phyloP scores from a whole-genome alignment of 306 rosid species.

The Cucumis sativus region DNA sequence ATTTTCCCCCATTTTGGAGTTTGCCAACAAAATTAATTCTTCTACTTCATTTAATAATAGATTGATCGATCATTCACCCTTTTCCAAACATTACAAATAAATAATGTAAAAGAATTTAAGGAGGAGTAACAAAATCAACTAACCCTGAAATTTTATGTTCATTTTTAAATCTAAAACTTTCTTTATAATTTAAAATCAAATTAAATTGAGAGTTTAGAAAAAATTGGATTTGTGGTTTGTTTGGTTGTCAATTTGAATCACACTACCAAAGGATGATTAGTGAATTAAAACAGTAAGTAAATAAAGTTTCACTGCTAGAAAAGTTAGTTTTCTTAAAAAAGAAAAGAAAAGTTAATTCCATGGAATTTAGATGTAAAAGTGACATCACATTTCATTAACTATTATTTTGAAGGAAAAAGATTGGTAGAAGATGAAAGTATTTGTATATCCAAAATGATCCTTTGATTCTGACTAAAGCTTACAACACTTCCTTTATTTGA shows the following conservation, averaged over 20 bases:
- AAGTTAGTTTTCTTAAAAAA: not conserved
- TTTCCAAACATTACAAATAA: not conserved
- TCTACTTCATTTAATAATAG: not conserved
- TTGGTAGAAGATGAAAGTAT: constrained; percentile 3
- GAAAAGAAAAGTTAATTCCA: no score
- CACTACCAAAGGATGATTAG: not conserved
- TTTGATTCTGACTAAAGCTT: constrained; percentile 17
- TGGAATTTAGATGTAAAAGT: not conserved
- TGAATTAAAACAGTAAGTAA: not conserved
- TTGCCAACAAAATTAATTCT: not conserved
- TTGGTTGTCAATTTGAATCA: no score
- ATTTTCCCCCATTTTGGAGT: not conserved
- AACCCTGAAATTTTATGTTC: no score
- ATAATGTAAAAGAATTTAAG: no score
- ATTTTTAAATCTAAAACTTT: no score
- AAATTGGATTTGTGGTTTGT: no score
- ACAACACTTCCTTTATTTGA: constrained; percentile 13
- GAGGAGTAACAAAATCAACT: no score
- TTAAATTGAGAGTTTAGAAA: no score
- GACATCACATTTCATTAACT: not conserved
- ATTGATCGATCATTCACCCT: not conserved
- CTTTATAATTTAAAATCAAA: no score
- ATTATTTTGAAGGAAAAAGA: not conserved
- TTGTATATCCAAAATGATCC: constrained; percentile 20
- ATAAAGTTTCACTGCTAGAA: not conserved